phyloP scores from a whole-genome alignment of 1,284 basidiomycete genomes.

The Ganoderma resinaceum region DNA sequence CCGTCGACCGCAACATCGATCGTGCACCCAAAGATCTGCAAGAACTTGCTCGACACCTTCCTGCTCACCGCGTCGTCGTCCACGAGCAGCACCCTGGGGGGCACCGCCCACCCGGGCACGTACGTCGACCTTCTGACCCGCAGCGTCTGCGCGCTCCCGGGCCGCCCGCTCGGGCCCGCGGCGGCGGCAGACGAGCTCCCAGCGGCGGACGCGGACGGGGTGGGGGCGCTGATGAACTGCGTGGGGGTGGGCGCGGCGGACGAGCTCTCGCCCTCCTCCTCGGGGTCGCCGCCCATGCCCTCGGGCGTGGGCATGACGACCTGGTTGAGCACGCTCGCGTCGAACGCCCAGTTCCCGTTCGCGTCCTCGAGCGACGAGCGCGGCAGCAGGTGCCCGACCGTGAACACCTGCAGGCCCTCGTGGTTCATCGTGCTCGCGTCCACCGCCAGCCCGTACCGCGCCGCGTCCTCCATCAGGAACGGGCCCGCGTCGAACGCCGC shows the following conservation, averaged over 20 bases:
- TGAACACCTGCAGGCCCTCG: slow-evolving; percentile 81
- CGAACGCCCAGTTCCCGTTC: slow-evolving; percentile 67
- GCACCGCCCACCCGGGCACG: slow-evolving; percentile 89
- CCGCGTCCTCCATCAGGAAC: slow-evolving; percentile 45
- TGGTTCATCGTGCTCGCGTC: slow-evolving; percentile 46
- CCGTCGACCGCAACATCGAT: slow-evolving; percentile 96
- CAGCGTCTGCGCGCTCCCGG: slow-evolving; percentile 52
- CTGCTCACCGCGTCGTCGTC: slow-evolving; percentile 96
- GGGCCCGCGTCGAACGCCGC: slow-evolving; percentile 41
- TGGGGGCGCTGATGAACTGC: slow-evolving; percentile 33
- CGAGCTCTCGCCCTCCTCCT: slow-evolving; percentile 38
- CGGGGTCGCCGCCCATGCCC: slow-evolving; percentile 41
- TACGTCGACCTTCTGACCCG: slow-evolving; percentile 79
- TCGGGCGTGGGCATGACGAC: slow-evolving; percentile 44
- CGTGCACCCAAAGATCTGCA: slow-evolving; percentile 95
- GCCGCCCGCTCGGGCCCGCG: slow-evolving; percentile 18
- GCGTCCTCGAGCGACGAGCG: slow-evolving; percentile 56
- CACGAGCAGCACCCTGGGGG: slow-evolving; percentile 88
- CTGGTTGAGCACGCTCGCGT: slow-evolving; percentile 42
- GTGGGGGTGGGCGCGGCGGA: slow-evolving; percentile 28
- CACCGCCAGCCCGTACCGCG: slow-evolving; percentile 33
- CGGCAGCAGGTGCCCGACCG: slow-evolving; percentile 82
- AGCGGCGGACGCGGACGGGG: slow-evolving; percentile 23
- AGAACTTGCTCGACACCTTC: slow-evolving; percentile 89
- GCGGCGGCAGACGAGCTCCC: slow-evolving; percentile 7